Evolutionary conservation across 805 yeast genomes (phyloP), one percentile per base, ranked within the genome.

Genomic region (Candida namnaoensis): DNA sequence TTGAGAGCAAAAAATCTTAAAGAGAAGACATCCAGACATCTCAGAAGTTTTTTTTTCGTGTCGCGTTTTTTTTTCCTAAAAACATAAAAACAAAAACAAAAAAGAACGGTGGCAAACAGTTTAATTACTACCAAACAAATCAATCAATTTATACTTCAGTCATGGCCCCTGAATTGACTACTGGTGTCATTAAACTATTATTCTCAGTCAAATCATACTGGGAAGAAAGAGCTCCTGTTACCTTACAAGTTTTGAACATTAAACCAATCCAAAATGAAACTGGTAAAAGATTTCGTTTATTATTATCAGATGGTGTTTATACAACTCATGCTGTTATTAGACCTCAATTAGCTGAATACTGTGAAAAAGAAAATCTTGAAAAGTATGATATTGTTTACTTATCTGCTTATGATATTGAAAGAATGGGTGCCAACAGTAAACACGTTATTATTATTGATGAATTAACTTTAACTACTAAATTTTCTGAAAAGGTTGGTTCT

Each of bases 241-340:
- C 61, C 8, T 56, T 65, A 2, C 71, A 66, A 47, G 58, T 65
- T 14, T 50, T 60, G 23, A 63, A 62, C 42, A 52, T 57, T 37
- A 65, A 57, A 44, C 61, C 60, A 10, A 63, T 66, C 38, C 59
- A 62, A 14, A 71, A 67, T 42, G 67, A 63, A 11, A 53, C 55
- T 12, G 72, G 72, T 15, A 66, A 63, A 44, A 57, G 75, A 50
- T 52, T 66, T 11, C 64, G 76, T 49, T 46, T 70, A 40, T 64
- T 76, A 64, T 52, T 77, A 19, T 69, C 72, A 34, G 83, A 77
- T 56, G 81, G 82, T 28, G 56, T 60, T 25, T 72, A 61, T 50
- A 61, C 67, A 27, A 65, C 72, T 39, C 76, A 77, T 49, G 77
- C 76, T 5, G 69, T 77, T 27, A 62, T 75, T 46, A 73, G 78